These are phyloP conservation scores for Monilinia vaccinii-corymbosi DNA, from an alignment of 2,329 filamentous ascomycete species.

Conservation along the genomic window DNA sequence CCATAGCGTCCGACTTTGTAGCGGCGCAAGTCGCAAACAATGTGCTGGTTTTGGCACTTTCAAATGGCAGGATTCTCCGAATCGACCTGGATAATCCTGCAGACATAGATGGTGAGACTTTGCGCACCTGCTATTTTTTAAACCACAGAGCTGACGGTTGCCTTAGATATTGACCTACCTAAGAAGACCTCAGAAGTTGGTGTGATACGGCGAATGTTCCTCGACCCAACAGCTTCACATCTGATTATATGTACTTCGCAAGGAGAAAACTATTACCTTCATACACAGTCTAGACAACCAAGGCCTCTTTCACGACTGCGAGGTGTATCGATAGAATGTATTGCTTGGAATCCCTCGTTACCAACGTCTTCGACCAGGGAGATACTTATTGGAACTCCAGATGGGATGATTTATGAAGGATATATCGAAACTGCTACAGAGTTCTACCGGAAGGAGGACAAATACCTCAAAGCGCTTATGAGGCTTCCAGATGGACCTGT, in stretches of 20 bases:
- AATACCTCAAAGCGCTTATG: slow-evolving; percentile 77
- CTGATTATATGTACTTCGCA: slow-evolving; percentile 83
- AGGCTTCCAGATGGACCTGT: slow-evolving; percentile 75
- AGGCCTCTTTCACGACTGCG: slow-evolving; percentile 74
- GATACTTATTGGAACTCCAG: slow-evolving; percentile 83
- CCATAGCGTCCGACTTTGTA: slow-evolving; percentile 89
- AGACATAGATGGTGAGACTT: slow-evolving; percentile 72
- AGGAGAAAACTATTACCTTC: slow-evolving; percentile 96
- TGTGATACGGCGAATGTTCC: slow-evolving; percentile 90
- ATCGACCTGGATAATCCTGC: slow-evolving; percentile 91
- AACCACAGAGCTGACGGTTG: slow-evolving; percentile 2
- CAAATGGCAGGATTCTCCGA: slow-evolving; percentile 82
- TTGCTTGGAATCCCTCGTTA: slow-evolving; percentile 90
- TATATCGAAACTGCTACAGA: slow-evolving; percentile 92
- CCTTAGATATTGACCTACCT: slow-evolving; percentile 87
- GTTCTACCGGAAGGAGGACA: slow-evolving; percentile 92
- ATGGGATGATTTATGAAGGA: slow-evolving; percentile 89
- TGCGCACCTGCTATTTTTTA: slow-evolving; percentile 12
- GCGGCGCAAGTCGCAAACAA: slow-evolving; percentile 97
- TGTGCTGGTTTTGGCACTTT: slow-evolving; percentile 84
- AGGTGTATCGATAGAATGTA: slow-evolving; percentile 76
- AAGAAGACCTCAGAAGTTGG: slow-evolving; percentile 88
- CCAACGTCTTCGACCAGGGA: slow-evolving; percentile 92
- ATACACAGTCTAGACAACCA: slow-evolving; percentile 85
- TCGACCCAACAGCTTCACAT: slow-evolving; percentile 93